Evolutionary conservation across 1,139 yeast genomes (phyloP).

Genomic region (Kodamaea ohmeri): DNA sequence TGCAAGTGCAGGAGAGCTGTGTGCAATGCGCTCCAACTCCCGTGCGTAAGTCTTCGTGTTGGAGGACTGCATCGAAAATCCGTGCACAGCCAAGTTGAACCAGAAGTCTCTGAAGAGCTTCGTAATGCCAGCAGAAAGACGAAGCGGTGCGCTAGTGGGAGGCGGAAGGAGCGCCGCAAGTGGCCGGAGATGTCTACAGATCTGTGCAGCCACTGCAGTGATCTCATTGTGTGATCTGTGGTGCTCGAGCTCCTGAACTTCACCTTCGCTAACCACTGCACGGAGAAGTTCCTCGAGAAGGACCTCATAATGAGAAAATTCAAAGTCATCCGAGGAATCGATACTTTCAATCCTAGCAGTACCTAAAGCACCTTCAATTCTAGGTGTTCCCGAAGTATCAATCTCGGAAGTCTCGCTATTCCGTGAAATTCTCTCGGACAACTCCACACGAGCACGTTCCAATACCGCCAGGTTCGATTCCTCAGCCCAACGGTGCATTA

Average conservation of each 20-base stretch:
- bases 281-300: slow-evolving; percentile 67
- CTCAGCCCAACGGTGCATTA: slow-evolving; percentile 40
- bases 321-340: background rate
- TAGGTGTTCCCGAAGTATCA: background rate
- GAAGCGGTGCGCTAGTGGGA: slow-evolving; percentile 40
- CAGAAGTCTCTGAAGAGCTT: slow-evolving; percentile 81
- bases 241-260: slow-evolving; percentile 73
- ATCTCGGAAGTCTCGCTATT: too few species aligned
- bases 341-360: background rate
- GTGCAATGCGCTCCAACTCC: slow-evolving; percentile 71
- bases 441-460: slow-evolving; percentile 46
- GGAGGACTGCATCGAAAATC: slow-evolving; percentile 64
- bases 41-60: slow-evolving; percentile 45
- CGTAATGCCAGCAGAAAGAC: slow-evolving; percentile 47
- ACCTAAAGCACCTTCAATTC: background rate
- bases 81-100: slow-evolving; percentile 94
- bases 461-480: slow-evolving; percentile 32
- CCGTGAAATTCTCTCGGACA: slow-evolving; percentile 36
- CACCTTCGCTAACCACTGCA: slow-evolving; percentile 75
- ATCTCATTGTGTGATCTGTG: slow-evolving; percentile 81
- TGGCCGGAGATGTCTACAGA: slow-evolving; percentile 66
- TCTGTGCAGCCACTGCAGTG: slow-evolving; percentile 72
- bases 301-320: slow-evolving; percentile 32
- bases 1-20: slow-evolving; percentile 88
- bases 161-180: slow-evolving; percentile 73